A percentile compares a stretch with the other conserved stretches of the same genome.
phyloP scores from a whole-genome alignment of 495 filamentous ascomycete species.

The Podospora pseudopauciseta region DNA sequence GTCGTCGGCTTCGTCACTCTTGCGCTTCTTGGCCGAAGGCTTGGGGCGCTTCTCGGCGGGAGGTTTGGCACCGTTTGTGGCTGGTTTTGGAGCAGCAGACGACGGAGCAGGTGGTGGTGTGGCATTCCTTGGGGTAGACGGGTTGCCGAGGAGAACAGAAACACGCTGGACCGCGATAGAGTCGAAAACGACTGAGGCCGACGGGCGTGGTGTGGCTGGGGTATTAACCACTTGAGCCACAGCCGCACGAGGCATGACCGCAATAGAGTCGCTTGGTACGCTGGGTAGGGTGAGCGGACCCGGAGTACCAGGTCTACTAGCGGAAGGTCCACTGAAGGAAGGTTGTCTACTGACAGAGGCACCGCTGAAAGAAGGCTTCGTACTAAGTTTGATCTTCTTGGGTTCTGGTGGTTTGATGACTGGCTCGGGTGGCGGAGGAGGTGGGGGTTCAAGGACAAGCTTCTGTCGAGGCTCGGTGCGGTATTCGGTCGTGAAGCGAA shows the following conservation, averaged over 20 bases:
- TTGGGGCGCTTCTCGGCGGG: conserved; percentile 26
- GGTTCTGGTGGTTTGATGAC: conserved; percentile 31
- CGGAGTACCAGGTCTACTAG: conserved; percentile 16
- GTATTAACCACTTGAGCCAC: conserved; percentile 1
- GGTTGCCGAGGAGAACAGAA: conserved; percentile 14
- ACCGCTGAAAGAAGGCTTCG: conserved; percentile 28
- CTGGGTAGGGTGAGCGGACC: conserved; percentile 17
- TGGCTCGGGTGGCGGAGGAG: conserved; percentile 18
- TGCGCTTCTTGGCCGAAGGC: conserved; percentile 29
- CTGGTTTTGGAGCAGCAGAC: not conserved
- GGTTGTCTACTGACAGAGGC: conserved; percentile 14
- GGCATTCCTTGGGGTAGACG: not conserved
- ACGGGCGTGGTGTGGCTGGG: conserved; percentile 5
- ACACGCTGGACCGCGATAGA: conserved; percentile 29
- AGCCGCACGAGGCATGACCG: conserved; percentile 21
- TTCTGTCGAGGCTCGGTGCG: conserved; percentile 33
- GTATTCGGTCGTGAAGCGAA: conserved; percentile 34
- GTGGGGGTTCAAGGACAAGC: conserved; percentile 19
- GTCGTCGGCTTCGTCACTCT: conserved; percentile 31
- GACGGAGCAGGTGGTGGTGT: not conserved
- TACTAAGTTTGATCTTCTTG: conserved; percentile 34
- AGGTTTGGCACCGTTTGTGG: not conserved
- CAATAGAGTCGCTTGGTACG: conserved; percentile 27
- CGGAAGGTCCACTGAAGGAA: conserved; percentile 25
- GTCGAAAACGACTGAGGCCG: conserved; percentile 15